Base-by-base conservation (phyloP, 2,329 filamentous ascomycete species). In the Cytospora schulzeri region DNA sequence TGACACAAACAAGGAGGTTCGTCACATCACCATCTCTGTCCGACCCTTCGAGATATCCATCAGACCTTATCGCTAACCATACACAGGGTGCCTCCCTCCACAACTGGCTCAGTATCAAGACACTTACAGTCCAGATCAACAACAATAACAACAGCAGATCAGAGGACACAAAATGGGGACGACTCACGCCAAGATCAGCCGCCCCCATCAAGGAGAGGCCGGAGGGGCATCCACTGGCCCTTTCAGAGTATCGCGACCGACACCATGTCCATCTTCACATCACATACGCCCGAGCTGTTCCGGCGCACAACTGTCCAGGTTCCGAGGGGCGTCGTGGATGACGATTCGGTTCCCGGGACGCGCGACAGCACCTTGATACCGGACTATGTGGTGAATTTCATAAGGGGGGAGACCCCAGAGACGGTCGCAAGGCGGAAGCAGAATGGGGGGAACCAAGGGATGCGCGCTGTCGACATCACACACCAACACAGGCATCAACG, bases 321-420 rank as follows among this genome's bases (percentile, higher is more conserved):
- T 7, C 63, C 58, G 6, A 62, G 33, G 45, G n/a, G 52, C 33
- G 54, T 53, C 41, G 24, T 35, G 28, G 67, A 69, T 24, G 69
- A 66, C n/a, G 68, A 64, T 57, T 59, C 61, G 15, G 58, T 52
- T 11, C 67, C 67, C 11, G 59, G 67, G 31, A 54, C 66, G 38
- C 65, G 67, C 56, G 76, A 79, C 63, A 75, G 75, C 62, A 78
- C 80, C 61, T 76, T 85, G 35, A 78, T 85, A 19, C 83, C 83
- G 11, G 83, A 85, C 72, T 85, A 85, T 68, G 80, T 85, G 50
- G 76, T 83, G 67, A 81, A 84, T 71, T 85, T 81, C 70, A 76
- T 85, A 66, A 79, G 82, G 50, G 83, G 83, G 54, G 83, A 85
- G 72, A 85, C 83, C 2, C 82, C 83, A 17, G 82, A 85, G 71